phyloP scores from a whole-genome alignment of 768 basidiomycete genomes.

The Daedalea quercina region DNA sequence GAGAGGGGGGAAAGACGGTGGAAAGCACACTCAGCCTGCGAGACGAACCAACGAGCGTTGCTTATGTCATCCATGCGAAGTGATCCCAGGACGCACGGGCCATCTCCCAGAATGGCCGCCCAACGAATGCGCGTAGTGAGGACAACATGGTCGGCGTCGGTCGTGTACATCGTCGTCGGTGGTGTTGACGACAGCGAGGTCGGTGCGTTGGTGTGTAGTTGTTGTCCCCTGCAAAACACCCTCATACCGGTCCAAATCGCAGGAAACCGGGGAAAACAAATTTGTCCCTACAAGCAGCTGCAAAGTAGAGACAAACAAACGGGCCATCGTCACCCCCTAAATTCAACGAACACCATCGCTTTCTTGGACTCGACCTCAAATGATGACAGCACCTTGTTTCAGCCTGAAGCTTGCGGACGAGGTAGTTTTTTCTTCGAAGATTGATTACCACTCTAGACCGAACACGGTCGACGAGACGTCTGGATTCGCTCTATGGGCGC shows the following conservation, averaged over 20 bases:
- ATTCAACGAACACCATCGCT: no score
- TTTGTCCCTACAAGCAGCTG: slow-evolving; percentile 25
- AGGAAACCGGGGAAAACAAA: slow-evolving; percentile 75
- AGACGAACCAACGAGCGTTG: slow-evolving; percentile 16
- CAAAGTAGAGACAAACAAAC: slow-evolving; percentile 28
- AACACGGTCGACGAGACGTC: no score
- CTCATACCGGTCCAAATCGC: slow-evolving; percentile 65
- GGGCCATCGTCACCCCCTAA: not conserved
- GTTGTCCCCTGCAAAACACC: slow-evolving; percentile 43
- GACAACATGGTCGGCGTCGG: slow-evolving; percentile 1
- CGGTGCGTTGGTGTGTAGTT: slow-evolving; percentile 34
- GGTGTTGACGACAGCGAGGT: slow-evolving; percentile 24
- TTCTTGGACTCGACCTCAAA: no score
- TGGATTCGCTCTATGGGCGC: no score
- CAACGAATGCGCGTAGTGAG: not conserved
- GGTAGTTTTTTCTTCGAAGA: no score
- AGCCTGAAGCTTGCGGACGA: no score
- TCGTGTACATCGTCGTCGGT: slow-evolving; percentile 7
- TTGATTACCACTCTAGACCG: no score
- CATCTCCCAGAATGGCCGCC: slow-evolving; percentile 5
- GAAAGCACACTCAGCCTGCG: slow-evolving; percentile 13
- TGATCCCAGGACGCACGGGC: slow-evolving; percentile 22
- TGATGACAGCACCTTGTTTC: no score
- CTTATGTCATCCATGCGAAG: slow-evolving; percentile 23
- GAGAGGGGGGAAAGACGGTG: slow-evolving; percentile 13